Conservation (phyloP, 1,284 basidiomycete species). For the Ceratobasidium sp. region DNA sequence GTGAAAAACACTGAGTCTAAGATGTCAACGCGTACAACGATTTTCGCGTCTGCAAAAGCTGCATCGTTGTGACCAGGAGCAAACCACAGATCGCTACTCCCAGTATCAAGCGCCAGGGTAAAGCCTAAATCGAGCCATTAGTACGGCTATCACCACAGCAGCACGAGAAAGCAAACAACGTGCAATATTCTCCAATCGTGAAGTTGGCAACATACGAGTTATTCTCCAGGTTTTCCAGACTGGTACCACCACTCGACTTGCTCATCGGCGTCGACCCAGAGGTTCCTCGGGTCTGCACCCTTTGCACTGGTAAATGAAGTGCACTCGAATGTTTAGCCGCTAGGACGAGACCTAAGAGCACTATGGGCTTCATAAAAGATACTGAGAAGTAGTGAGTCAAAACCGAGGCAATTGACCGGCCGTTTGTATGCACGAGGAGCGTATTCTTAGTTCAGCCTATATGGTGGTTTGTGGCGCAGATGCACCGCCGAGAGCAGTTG, state of each 20-base stretch:
- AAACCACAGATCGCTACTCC: slow-evolving; percentile 35
- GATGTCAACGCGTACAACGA: neutral
- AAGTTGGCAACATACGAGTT: slow-evolving; percentile 5
- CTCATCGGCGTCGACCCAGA: slow-evolving; percentile 10
- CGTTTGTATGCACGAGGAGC: neutral
- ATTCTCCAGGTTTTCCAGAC: neutral
- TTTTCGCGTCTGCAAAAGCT: slow-evolving; percentile 6
- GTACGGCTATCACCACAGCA: neutral
- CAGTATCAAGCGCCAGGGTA: slow-evolving; percentile 31
- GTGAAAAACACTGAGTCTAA: neutral
- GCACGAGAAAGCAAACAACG: neutral
- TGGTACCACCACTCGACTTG: neutral
- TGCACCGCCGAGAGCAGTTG: neutral
- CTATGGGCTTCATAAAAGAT: neutral
- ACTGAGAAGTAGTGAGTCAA: neutral
- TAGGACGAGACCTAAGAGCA: slow-evolving; percentile 13
- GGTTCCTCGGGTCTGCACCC: neutral
- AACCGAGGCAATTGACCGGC: neutral
- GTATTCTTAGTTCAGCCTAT: neutral
- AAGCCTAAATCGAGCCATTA: neutral
- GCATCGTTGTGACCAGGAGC: neutral
- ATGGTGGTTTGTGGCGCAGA: neutral
- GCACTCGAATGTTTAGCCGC: slow-evolving; percentile 14
- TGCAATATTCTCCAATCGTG: neutral
- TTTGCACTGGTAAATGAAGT: slow-evolving; percentile 19